Evolutionary conservation across 768 basidiomycete genomes (phyloP).

Genomic region (Inosperma sp.): DNA sequence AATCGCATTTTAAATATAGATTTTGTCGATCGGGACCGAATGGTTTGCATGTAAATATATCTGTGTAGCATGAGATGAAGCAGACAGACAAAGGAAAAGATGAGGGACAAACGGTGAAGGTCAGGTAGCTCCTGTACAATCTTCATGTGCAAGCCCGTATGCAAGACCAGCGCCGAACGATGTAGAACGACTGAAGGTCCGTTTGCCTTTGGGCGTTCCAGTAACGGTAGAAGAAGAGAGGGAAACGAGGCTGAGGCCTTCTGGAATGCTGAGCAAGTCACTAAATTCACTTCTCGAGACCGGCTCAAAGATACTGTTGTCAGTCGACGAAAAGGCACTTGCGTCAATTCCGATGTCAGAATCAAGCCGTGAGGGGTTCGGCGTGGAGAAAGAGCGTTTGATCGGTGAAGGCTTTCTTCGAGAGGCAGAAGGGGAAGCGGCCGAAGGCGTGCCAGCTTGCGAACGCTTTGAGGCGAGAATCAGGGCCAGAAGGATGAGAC

Average conservation of each 20-base stretch:
- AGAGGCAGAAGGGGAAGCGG: constrained; percentile 33
- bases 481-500: constrained; percentile 60
- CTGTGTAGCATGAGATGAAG: too few species aligned
- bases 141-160: too few species aligned
- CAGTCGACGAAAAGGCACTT: constrained; percentile 52
- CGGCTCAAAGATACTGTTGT: constrained; percentile 51
- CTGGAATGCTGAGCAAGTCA: constrained; percentile 66
- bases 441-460: constrained; percentile 52
- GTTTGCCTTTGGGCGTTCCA: constrained; percentile 44
- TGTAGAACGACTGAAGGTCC: constrained; percentile 49
- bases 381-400: constrained; percentile 46
- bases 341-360: constrained; percentile 46
- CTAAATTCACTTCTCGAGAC: constrained; percentile 74
- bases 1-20: too few species aligned
- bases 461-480: constrained; percentile 61
- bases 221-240: constrained; percentile 32
- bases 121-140: too few species aligned
- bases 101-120: too few species aligned
- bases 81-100: too few species aligned
- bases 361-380: constrained; percentile 24
- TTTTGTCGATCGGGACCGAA: too few species aligned
- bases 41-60: too few species aligned
- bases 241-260: constrained; percentile 64
- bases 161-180: constrained; percentile 48
- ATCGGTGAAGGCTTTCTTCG: constrained; percentile 43